Conservation (phyloP, 495 filamentous ascomycete genomes). For the Xeromyces bisporus region DNA sequence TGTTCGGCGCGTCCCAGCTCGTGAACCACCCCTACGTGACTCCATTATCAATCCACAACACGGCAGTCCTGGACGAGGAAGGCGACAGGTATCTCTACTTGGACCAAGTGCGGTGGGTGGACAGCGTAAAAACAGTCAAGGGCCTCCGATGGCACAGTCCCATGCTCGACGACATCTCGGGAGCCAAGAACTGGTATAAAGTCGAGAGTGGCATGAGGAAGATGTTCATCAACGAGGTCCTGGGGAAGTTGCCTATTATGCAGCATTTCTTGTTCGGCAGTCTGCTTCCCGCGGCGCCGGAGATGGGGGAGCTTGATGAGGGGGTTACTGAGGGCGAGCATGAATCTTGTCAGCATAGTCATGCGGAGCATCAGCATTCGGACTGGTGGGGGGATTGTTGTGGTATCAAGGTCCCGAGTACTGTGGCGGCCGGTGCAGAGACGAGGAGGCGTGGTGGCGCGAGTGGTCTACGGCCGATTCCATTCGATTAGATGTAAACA, state of each 20-base stretch:
- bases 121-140: conserved; percentile 89
- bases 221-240: conserved; percentile 89
- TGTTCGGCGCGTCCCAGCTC: conserved; percentile 88
- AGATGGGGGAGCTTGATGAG: conserved; percentile 46
- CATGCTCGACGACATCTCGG: conserved; percentile 94
- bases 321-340: conserved; percentile 35
- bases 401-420: conserved; percentile 94
- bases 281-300: conserved; percentile 60
- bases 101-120: conserved; percentile 82
- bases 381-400: conserved; percentile 92
- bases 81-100: conserved; percentile 72
- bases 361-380: conserved; percentile 12
- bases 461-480: conserved; percentile 60
- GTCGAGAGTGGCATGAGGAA: conserved; percentile 87
- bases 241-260: conserved; percentile 92
- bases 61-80: conserved; percentile 70
- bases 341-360: conserved; percentile 43
- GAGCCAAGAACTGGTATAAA: conserved; percentile 82
- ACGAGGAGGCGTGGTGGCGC: conserved; percentile 55
- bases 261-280: conserved; percentile 92
- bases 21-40: conserved; percentile 76
- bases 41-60: conserved; percentile 73
- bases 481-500: conserved; percentile 66
- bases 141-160: conserved; percentile 93
- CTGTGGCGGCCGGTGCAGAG: conserved; percentile 73